Evolutionary conservation across 139 green algal genomes (phyloP).

Genomic region (Pseudopediastrum boryanum): DNA sequence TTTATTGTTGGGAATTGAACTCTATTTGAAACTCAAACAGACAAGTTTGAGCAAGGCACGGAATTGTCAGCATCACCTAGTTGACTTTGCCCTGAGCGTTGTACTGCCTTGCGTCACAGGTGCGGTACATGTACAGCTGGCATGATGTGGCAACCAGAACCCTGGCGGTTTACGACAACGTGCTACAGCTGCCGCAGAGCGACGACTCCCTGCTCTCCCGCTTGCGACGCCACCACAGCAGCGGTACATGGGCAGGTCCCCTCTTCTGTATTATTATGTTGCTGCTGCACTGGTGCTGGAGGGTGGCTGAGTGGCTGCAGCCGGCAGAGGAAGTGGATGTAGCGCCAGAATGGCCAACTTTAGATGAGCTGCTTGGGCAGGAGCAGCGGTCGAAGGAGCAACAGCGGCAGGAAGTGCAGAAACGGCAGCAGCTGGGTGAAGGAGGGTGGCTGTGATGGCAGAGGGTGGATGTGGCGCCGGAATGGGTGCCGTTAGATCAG

Average conservation of each 20-base stretch:
- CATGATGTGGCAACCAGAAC: conserved; percentile 80
- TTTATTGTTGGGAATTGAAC: not conserved
- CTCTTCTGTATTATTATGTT: conserved; percentile 75
- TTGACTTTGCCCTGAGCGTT: not conserved
- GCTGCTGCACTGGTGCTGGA: conserved; percentile 65
- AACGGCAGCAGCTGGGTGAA: not conserved
- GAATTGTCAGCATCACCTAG: not conserved
- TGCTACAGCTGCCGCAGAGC: not conserved
- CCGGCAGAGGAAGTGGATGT: conserved; percentile 49
- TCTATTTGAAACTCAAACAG: not conserved
- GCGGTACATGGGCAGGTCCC: conserved; percentile 71
- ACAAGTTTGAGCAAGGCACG: not conserved
- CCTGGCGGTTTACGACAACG: conserved; percentile 75
- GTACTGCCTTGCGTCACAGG: conserved; percentile 37
- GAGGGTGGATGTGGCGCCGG: too few relatives aligned
- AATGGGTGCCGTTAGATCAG: too few relatives aligned
- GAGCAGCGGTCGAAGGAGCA: not conserved
- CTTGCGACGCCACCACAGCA: conserved; percentile 56
- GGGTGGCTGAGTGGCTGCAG: conserved; percentile 55
- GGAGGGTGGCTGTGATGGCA: too few relatives aligned
- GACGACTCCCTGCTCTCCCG: conserved; percentile 51
- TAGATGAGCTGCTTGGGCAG: not conserved
- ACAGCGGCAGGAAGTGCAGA: not conserved
- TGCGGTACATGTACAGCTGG: conserved; percentile 91
- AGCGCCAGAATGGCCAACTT: conserved; percentile 52